These are phyloP conservation scores for Lathyrus oleraceus DNA, from an alignment of 306 rosid species.

Conservation along the genomic window DNA sequence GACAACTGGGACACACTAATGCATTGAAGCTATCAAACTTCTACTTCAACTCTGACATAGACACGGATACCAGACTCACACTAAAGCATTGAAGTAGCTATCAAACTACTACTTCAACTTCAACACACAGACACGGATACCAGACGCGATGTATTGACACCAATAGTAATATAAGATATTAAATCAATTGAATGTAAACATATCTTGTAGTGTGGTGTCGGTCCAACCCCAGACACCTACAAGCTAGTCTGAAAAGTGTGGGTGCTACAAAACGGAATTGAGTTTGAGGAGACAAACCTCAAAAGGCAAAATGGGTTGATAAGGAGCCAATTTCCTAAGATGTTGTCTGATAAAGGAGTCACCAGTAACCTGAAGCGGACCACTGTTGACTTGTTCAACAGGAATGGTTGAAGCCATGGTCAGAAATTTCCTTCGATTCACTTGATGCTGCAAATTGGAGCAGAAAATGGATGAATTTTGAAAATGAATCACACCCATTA, in stretches of 20 bases:
- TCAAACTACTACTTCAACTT: neutral
- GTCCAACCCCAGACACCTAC: neutral
- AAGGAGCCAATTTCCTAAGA: slow-evolving; percentile 77
- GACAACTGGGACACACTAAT: too few species aligned
- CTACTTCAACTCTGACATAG: neutral
- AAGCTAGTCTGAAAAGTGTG: neutral
- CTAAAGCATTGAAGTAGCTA: neutral
- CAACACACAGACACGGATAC: too few species aligned
- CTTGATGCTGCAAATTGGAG: slow-evolving; percentile 25
- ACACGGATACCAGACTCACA: too few species aligned
- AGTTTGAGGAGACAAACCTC: slow-evolving; percentile 48
- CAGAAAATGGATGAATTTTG: slow-evolving; percentile 40
- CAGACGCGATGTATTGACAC: neutral
- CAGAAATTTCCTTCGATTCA: slow-evolving; percentile 43
- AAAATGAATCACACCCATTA: slow-evolving; percentile 65
- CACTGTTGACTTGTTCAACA: slow-evolving; percentile 47
- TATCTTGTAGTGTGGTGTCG: neutral
- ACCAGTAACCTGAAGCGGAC: slow-evolving; percentile 49
- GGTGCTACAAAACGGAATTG: neutral
- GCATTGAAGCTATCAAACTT: neutral
- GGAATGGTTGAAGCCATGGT: slow-evolving; percentile 66
- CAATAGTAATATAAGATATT: neutral
- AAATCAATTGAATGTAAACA: neutral
- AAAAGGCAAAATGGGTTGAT: slow-evolving; percentile 92
- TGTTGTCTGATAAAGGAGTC: slow-evolving; percentile 88